Evolutionary conservation across 805 yeast species (phyloP), one percentile per base, ranked within the genome.

Genomic region (Nakazawaea wyomingensis): DNA sequence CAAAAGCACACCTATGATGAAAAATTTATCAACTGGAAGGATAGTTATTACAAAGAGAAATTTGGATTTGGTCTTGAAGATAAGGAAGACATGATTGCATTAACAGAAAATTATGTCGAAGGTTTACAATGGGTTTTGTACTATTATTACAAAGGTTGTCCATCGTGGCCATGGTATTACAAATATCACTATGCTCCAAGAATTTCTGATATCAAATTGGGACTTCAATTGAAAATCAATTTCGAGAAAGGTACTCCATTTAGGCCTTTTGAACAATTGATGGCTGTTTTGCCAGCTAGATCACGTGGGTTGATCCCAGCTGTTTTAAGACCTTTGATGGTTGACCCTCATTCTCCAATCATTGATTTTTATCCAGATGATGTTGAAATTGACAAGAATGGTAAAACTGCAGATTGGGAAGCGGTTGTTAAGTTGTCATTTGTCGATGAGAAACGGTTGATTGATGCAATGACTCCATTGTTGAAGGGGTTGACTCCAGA

Each of bases 231-330:
- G 43, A 65, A 73, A 47, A 71, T 85, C 45, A 59, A 68, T 27
- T 89, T 90, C 53, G 79, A 81, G 13, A 61, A 70, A 50, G 90
- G 95, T 5, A 60, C 59, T 4, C 99, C 99, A 0, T 88, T 93
- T 68, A 77, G 69, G 47, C 99, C 99, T 9, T 91, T 87, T 62
- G 91, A 93, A 60, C 99, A 93, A 66, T 74, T 93, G 54, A 93
- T 91, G 99, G 91, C 96, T 16, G 99, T 93, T 18, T 69, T 93
- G 51, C 99, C 99, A 1, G 96, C 91, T 18, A 80, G 97, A 69
- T 89, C 97, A 4, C 78, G 76, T 42, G 68, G 71, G 36, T 73
- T 93, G 51, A 79, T 93, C 56, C 98, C 99, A 1, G 59, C 70
- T 6, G 78, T 78, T 16, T 85, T 84, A 60, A 77, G 96, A 61